phyloP scores from a whole-genome alignment of 139 green algal genomes.

The Chlamydomonas schloesseri region DNA sequence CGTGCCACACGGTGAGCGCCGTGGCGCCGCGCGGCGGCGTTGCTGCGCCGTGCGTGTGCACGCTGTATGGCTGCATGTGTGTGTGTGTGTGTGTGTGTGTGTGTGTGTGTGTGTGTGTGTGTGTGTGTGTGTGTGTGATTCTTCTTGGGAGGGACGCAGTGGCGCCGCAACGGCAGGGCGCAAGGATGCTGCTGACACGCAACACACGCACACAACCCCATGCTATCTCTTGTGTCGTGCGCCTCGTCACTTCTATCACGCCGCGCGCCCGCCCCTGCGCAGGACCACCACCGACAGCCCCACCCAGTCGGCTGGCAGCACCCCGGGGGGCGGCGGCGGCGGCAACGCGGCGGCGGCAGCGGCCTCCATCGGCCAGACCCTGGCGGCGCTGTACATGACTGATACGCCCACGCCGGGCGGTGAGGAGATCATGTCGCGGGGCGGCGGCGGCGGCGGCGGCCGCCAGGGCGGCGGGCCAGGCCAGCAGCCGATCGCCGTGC shows the following conservation, averaged over 20 bases:
- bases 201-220: too few relatives aligned
- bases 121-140: too few relatives aligned
- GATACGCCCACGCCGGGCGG: neutral
- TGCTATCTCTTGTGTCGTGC: too few relatives aligned
- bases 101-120: too few relatives aligned
- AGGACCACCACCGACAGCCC: neutral
- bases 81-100: too few relatives aligned
- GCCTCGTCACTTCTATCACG: too few relatives aligned
- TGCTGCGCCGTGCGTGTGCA: neutral
- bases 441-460: neutral
- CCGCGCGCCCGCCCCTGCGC: neutral
- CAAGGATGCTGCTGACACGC: too few relatives aligned
- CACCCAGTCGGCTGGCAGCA: neutral
- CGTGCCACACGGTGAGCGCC: neutral
- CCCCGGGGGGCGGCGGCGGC: neutral
- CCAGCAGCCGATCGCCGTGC: neutral
- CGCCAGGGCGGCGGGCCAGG: too few relatives aligned
- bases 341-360: neutral
- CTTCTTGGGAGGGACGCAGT: too few relatives aligned
- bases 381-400: slow-evolving; percentile 8
- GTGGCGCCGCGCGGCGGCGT: neutral
- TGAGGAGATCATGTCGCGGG: neutral
- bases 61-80: neutral
- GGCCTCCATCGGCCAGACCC: neutral
- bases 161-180: too few relatives aligned